Evolutionary conservation across 2,329 filamentous ascomycete genomes (phyloP).

Genomic region (Mariannaea sp.): DNA sequence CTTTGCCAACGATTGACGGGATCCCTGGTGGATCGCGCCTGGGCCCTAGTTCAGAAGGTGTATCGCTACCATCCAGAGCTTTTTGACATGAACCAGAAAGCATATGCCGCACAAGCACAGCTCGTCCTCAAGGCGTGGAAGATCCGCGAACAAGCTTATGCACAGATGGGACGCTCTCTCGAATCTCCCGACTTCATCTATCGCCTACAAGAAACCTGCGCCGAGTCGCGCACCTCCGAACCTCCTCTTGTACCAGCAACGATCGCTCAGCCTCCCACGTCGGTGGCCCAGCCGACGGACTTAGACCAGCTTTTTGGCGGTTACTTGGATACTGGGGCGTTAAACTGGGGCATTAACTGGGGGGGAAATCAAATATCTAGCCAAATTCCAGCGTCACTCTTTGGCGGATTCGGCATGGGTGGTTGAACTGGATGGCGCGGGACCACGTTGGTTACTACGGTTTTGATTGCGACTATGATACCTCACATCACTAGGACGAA

Average conservation of each 20-base stretch:
- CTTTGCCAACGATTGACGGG: constrained; percentile 56
- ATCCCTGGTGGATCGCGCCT: constrained; percentile 57
- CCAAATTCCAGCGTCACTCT: constrained; percentile 40
- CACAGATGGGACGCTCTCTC: constrained; percentile 44
- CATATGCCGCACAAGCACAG: constrained; percentile 51
- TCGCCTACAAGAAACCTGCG: constrained; percentile 49
- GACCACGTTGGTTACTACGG: not conserved
- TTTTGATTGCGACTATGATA: constrained; percentile 8
- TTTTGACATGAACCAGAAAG: constrained; percentile 53
- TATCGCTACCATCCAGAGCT: constrained; percentile 58
- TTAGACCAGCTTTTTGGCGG: constrained; percentile 52
- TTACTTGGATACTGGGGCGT: constrained; percentile 49
- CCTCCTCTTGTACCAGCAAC: constrained; percentile 34
- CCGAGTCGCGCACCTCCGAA: constrained; percentile 42
- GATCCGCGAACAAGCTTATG: constrained; percentile 51
- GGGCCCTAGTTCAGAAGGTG: constrained; percentile 52
- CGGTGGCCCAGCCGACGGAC: constrained; percentile 34
- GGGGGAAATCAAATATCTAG: constrained; percentile 36
- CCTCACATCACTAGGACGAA: constrained; percentile 14
- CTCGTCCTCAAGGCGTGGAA: constrained; percentile 59
- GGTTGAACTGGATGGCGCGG: constrained; percentile 29
- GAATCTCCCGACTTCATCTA: constrained; percentile 53
- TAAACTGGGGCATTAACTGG: constrained; percentile 55
- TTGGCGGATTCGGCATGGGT: constrained; percentile 39
- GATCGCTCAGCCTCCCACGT: constrained; percentile 36